phyloP scores from a whole-genome alignment of 306 rosid species.

The Pueraria montana region DNA sequence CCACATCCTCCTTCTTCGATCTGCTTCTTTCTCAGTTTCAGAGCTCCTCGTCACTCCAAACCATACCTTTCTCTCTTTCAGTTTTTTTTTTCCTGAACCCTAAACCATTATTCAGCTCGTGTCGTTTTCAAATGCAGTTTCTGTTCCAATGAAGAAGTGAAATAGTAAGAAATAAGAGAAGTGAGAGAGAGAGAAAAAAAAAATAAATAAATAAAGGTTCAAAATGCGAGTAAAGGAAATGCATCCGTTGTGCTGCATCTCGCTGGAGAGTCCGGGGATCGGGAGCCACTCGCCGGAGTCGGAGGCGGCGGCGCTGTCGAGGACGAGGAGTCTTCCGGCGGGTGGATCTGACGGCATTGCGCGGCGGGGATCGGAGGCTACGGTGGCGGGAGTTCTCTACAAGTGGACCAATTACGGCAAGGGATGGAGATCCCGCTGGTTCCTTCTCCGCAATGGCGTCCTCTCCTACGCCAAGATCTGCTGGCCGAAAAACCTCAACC shows the following conservation, averaged over 20 bases:
- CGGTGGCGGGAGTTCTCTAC: constrained; percentile 90
- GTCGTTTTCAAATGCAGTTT: constrained; percentile 42
- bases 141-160: constrained; percentile 39
- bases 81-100: constrained; percentile 38
- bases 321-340: constrained; percentile 84
- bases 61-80: background rate
- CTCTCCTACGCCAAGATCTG: constrained; percentile 93
- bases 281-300: constrained; percentile 85
- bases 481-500: constrained; percentile 72
- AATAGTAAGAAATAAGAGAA: background rate
- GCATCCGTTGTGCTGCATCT: constrained; percentile 94
- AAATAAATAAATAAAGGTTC: background rate
- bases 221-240: constrained; percentile 92
- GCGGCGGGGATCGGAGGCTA: constrained; percentile 67
- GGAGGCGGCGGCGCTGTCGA: constrained; percentile 59
- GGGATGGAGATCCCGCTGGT: constrained; percentile 99
- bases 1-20: constrained; percentile 52
- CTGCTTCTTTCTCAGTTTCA: constrained; percentile 57
- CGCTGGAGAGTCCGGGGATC: constrained; percentile 78
- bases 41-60: constrained; percentile 49
- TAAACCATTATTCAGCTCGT: constrained; percentile 30
- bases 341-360: constrained; percentile 76
- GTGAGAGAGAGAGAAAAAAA: too few species aligned
- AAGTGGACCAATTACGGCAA: constrained; percentile 99
- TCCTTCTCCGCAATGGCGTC: constrained; percentile 78